Percentiles rank a stretch among this genome's conserved stretches.
phyloP scores from a whole-genome alignment of 2,329 filamentous ascomycete species.

The Hymenoscyphus linearis region DNA sequence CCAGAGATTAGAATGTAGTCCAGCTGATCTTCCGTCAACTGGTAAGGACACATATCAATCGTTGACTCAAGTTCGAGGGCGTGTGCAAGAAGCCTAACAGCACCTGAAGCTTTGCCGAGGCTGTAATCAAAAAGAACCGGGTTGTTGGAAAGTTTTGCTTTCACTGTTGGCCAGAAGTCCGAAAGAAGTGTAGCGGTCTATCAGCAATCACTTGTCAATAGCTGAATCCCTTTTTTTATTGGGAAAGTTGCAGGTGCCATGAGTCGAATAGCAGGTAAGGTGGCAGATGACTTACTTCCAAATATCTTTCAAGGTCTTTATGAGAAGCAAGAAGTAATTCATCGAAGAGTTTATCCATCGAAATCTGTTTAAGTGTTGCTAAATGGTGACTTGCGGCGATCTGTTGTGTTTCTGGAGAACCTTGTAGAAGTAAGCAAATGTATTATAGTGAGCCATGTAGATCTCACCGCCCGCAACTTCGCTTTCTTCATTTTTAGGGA shows the following conservation, averaged over 20 bases:
- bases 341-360: background rate
- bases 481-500: background rate
- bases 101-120: background rate
- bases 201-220: too few species aligned
- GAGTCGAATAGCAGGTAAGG: background rate
- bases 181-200: background rate
- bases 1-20: background rate
- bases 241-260: background rate
- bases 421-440: background rate
- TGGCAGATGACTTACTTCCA: background rate
- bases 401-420: background rate
- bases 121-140: background rate
- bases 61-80: background rate
- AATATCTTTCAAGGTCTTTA: background rate
- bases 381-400: background rate
- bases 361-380: background rate
- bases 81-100: background rate
- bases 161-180: background rate
- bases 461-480: background rate
- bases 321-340: background rate
- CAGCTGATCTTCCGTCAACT: background rate
- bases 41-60: background rate
- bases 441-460: background rate
- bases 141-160: background rate
- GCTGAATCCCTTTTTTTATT: too few species aligned